Conservation (phyloP, 768 basidiomycete genomes). For the Russula olivacea region DNA sequence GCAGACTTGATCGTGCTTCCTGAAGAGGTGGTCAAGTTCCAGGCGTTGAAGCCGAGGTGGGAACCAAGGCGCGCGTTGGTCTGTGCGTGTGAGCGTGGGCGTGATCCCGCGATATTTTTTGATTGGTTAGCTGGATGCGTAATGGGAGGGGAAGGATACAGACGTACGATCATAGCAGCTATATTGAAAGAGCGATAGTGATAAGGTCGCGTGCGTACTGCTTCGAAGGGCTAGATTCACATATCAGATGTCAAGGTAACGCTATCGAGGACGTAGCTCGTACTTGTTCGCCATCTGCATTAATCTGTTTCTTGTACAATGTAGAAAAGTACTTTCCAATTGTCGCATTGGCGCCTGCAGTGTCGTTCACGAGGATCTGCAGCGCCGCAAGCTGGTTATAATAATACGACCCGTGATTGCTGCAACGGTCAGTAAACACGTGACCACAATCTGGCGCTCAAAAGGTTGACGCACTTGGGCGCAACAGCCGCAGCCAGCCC, state of each 20-base stretch:
- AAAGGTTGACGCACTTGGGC: slow-evolving; percentile 27
- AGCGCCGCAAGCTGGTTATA: slow-evolving; percentile 31
- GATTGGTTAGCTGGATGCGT: background rate
- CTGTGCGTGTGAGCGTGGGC: background rate
- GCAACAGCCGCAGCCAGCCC: slow-evolving; percentile 26
- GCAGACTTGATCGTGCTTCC: slow-evolving; percentile 31
- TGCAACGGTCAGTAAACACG: slow-evolving; percentile 12
- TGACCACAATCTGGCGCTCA: background rate
- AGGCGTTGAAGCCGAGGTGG: slow-evolving; percentile 29
- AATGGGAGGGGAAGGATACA: background rate
- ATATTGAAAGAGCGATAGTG: slow-evolving; percentile 35
- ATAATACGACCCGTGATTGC: slow-evolving; percentile 35
- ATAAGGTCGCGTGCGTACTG: slow-evolving; percentile 30
- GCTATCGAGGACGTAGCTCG: background rate
- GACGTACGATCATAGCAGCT: slow-evolving; percentile 31
- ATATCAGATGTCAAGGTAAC: background rate
- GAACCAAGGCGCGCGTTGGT: slow-evolving; percentile 30
- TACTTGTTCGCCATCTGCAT: slow-evolving; percentile 30
- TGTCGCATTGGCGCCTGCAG: slow-evolving; percentile 27
- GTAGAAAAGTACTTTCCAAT: slow-evolving; percentile 30
- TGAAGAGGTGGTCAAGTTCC: slow-evolving; percentile 27
- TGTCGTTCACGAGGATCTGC: slow-evolving; percentile 31
- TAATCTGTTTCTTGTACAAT: slow-evolving; percentile 29
- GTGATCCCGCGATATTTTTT: background rate
- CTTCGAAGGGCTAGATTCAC: slow-evolving; percentile 30